Evolutionary conservation across 305 asterid genomes (phyloP).

Genomic region (Solanum hybrid): DNA sequence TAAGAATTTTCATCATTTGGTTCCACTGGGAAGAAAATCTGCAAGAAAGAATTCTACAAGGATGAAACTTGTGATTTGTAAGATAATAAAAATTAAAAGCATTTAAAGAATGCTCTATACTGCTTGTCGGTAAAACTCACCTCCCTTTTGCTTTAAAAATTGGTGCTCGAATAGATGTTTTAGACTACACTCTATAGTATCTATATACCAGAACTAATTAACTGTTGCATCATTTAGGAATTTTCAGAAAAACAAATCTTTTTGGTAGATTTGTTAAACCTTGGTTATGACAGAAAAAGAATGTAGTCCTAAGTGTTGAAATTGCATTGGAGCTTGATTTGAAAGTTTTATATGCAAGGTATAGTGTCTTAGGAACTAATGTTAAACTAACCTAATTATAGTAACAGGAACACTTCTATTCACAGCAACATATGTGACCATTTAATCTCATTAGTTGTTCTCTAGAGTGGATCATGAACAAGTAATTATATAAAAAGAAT

Average conservation of each 20-base stretch:
- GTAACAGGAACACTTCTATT: not conserved
- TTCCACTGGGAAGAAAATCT: too few species aligned
- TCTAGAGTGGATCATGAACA: not conserved
- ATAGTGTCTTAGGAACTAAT: not conserved
- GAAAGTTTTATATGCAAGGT: not conserved
- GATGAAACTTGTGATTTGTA: too few species aligned
- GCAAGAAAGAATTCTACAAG: too few species aligned
- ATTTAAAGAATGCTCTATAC: too few species aligned
- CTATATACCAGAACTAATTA: not conserved
- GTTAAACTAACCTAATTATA: not conserved
- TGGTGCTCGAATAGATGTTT: too few species aligned
- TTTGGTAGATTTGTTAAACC: not conserved
- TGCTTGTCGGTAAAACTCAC: not conserved
- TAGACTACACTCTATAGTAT: too few species aligned
- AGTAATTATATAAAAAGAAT: not conserved
- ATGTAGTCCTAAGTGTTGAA: not conserved
- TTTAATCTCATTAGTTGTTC: not conserved
- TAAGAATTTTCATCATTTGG: too few species aligned
- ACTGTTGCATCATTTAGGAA: not conserved
- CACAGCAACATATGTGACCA: too few species aligned
- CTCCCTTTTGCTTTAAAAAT: too few species aligned
- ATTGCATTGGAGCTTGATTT: not conserved
- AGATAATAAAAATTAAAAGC: too few species aligned
- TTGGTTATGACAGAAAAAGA: not conserved
- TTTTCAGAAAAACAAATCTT: not conserved